Evolutionary conservation across 2,329 filamentous ascomycete genomes (phyloP).

Genomic region (Fusarium circinatum): DNA sequence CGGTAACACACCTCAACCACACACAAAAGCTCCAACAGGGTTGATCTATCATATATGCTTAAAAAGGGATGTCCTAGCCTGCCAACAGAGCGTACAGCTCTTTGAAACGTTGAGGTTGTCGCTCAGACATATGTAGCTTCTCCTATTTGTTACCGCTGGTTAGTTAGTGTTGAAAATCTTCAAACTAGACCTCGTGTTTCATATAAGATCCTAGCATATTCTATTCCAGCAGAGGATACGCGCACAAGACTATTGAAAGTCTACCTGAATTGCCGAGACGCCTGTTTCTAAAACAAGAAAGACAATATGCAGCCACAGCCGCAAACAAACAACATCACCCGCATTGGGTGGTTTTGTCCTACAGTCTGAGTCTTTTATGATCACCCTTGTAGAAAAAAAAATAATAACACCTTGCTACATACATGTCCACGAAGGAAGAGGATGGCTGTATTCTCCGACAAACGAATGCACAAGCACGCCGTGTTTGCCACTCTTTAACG

Average conservation of each 20-base stretch:
- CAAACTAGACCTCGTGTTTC: slow-evolving; percentile 24
- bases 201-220: slow-evolving; percentile 15
- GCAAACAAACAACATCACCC: slow-evolving; percentile 21
- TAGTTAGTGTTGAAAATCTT: slow-evolving; percentile 16
- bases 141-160: slow-evolving; percentile 28
- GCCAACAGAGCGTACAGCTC: background rate
- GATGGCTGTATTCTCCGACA: slow-evolving; percentile 28
- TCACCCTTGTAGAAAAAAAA: background rate
- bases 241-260: slow-evolving; percentile 17
- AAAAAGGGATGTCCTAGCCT: background rate
- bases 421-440: background rate
- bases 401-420: background rate
- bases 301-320: slow-evolving; percentile 17
- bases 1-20: slow-evolving; percentile 1
- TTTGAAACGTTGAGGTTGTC: background rate
- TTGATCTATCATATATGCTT: slow-evolving; percentile 22
- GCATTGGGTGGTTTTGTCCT: slow-evolving; percentile 6
- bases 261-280: slow-evolving; percentile 23
- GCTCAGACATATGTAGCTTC: background rate
- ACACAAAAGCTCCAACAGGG: background rate
- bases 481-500: slow-evolving; percentile 24
- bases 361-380: background rate
- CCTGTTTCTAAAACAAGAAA: slow-evolving; percentile 7
- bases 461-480: background rate
- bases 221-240: slow-evolving; percentile 14